Percentiles rank a stretch among this genome's conserved stretches.
Evolutionary conservation across 352 stramenopile species (phyloP).

Genomic region (Globisporangium iwayamae): DNA sequence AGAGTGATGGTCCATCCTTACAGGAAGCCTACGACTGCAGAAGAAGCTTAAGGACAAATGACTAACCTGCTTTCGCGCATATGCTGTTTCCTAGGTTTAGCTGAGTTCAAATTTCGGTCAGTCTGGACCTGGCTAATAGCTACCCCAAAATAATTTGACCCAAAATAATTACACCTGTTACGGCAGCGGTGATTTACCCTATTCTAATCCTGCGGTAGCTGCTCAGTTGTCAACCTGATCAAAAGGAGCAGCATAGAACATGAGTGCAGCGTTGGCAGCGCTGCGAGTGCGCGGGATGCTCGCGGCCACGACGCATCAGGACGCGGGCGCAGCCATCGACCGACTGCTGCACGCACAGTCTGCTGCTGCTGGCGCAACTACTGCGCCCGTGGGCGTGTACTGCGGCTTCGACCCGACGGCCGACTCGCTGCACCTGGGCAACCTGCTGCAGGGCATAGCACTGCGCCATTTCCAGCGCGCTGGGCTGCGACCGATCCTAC

Average conservation of each 20-base stretch:
- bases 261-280: constrained; percentile 66
- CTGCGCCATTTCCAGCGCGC: constrained; percentile 86
- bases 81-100: too few species aligned
- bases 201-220: too few species aligned
- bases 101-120: too few species aligned
- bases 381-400: constrained; percentile 54
- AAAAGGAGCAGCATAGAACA: constrained; percentile 14
- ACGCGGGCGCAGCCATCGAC: constrained; percentile 54
- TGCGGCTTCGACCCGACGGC: constrained; percentile 92
- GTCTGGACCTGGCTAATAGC: too few species aligned
- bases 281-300: constrained; percentile 72
- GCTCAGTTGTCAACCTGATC: neutral
- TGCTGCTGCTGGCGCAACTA: neutral
- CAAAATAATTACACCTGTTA: too few species aligned
- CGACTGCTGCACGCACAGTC: constrained; percentile 25
- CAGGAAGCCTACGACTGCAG: too few species aligned
- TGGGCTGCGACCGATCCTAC: constrained; percentile 88
- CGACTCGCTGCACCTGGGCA: constrained; percentile 88
- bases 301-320: constrained; percentile 63
- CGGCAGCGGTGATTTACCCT: too few species aligned
- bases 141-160: too few species aligned
- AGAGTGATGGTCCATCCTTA: too few species aligned
- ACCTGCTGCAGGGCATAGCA: constrained; percentile 84
- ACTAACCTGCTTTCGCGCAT: too few species aligned
- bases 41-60: too few species aligned